These are phyloP conservation scores for Gnomoniopsis smithogilvyi DNA, from an alignment of 2,329 filamentous ascomycete species.

Conservation along the genomic window DNA sequence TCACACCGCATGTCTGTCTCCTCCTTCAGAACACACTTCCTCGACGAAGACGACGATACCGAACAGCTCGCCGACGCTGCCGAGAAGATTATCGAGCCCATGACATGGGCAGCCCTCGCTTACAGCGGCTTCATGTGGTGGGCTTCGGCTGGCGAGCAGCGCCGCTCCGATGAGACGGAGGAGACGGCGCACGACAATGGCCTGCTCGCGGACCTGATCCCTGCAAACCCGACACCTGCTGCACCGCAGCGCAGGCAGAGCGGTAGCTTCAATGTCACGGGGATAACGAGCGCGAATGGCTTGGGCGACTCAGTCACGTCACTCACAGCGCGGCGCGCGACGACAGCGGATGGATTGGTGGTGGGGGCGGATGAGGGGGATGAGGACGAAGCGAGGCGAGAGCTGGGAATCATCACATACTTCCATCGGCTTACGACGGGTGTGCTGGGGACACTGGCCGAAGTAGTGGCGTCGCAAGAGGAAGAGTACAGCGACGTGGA, in stretches of 20 bases:
- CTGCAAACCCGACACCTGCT: slow-evolving; percentile 24
- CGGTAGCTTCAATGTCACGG: slow-evolving; percentile 21
- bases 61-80: slow-evolving; percentile 41
- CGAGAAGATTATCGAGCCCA: slow-evolving; percentile 58
- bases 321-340: slow-evolving; percentile 34
- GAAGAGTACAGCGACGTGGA: slow-evolving; percentile 32
- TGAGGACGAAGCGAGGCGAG: slow-evolving; percentile 49
- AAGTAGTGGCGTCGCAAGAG: slow-evolving; percentile 55
- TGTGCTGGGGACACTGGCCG: slow-evolving; percentile 59
- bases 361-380: slow-evolving; percentile 31
- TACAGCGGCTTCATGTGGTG: slow-evolving; percentile 89
- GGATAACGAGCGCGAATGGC: slow-evolving; percentile 27
- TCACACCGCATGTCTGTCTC: slow-evolving; percentile 14
- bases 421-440: slow-evolving; percentile 73
- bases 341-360: slow-evolving; percentile 9
- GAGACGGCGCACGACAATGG: slow-evolving; percentile 52
- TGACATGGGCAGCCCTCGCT: slow-evolving; percentile 70
- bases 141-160: slow-evolving; percentile 76
- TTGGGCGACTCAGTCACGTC: slow-evolving; percentile 44
- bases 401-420: slow-evolving; percentile 74
- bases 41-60: slow-evolving; percentile 32
- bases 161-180: slow-evolving; percentile 57
- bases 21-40: slow-evolving; percentile 9
- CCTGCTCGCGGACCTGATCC: slow-evolving; percentile 51
- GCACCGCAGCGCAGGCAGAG: slow-evolving; percentile 9